phyloP scores from a whole-genome alignment of 2,329 filamentous ascomycete species.

The Curvularia sp. region DNA sequence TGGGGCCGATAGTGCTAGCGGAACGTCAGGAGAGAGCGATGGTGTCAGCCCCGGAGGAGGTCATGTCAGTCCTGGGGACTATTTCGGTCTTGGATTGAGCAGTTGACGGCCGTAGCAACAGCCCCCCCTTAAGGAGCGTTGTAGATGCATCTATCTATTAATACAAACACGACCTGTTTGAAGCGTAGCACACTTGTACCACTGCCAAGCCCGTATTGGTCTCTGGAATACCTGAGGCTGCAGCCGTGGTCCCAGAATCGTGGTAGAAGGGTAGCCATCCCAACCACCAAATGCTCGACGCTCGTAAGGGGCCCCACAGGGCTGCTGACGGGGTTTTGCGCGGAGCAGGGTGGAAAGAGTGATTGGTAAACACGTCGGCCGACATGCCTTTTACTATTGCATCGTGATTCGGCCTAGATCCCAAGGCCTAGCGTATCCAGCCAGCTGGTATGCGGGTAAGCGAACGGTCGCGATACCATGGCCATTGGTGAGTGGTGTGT shows the following conservation, averaged over 20 bases:
- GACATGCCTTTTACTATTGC: slow-evolving; percentile 4
- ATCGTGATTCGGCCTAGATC: background rate
- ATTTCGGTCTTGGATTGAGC: slow-evolving; percentile 32
- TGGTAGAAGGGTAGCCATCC: slow-evolving; percentile 2
- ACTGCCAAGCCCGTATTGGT: slow-evolving; percentile 1
- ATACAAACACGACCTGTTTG: background rate
- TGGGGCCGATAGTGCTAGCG: slow-evolving; percentile 8
- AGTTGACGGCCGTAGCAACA: slow-evolving; percentile 9
- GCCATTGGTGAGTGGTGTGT: slow-evolving; percentile 13
- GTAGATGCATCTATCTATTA: background rate
- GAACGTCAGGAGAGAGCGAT: slow-evolving; percentile 25
- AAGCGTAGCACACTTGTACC: background rate
- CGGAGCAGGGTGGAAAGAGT: background rate
- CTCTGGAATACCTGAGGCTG: background rate
- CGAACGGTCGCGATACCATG: slow-evolving; percentile 8
- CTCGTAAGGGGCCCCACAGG: slow-evolving; percentile 18
- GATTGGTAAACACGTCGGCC: slow-evolving; percentile 9
- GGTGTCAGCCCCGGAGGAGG: slow-evolving; percentile 28
- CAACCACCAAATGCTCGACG: background rate
- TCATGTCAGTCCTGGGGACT: slow-evolving; percentile 27
- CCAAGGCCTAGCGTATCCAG: slow-evolving; percentile 7
- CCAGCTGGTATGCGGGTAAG: slow-evolving; percentile 10
- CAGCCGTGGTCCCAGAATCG: background rate
- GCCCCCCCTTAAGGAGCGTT: background rate
- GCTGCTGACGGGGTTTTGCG: slow-evolving; percentile 20